A percentile compares a stretch with the other conserved stretches of the same genome.
These are phyloP conservation scores for Xylaria sp. DNA, from an alignment of 2,329 filamentous ascomycete species.

Conservation along the genomic window DNA sequence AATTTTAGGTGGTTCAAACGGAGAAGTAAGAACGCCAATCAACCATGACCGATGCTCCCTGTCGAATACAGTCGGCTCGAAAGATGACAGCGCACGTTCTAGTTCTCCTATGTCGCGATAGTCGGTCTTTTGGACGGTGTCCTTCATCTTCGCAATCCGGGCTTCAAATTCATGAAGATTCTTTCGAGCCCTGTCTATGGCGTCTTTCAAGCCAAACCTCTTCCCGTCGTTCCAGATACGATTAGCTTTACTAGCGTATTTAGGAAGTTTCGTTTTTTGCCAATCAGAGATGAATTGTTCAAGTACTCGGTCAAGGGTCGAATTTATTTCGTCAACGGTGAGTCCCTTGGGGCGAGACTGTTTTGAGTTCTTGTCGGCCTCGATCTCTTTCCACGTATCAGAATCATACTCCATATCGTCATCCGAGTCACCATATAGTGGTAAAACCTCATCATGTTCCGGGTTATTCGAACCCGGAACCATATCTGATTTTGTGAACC, in stretches of 20 bases:
- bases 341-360: slow-evolving; percentile 42
- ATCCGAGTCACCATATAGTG: slow-evolving; percentile 61
- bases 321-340: slow-evolving; percentile 53
- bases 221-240: slow-evolving; percentile 65
- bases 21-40: slow-evolving; percentile 52
- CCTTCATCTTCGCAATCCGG: slow-evolving; percentile 61
- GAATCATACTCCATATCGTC: slow-evolving; percentile 60
- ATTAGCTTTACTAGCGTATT: slow-evolving; percentile 61
- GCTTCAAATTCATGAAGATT: slow-evolving; percentile 50
- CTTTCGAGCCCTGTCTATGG: slow-evolving; percentile 52
- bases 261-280: slow-evolving; percentile 62
- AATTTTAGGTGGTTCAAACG: slow-evolving; percentile 47
- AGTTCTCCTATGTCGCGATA: slow-evolving; percentile 62
- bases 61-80: slow-evolving; percentile 71
- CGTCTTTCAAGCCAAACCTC: slow-evolving; percentile 45
- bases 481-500: slow-evolving; percentile 35
- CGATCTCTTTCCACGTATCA: slow-evolving; percentile 66
- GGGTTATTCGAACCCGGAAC: slow-evolving; percentile 37
- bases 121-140: slow-evolving; percentile 56
- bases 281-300: slow-evolving; percentile 58
- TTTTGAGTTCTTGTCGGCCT: slow-evolving; percentile 53
- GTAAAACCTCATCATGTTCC: slow-evolving; percentile 50
- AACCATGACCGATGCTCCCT: slow-evolving; percentile 60
- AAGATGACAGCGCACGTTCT: slow-evolving; percentile 56
- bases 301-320: slow-evolving; percentile 60